Evolutionary conservation across 163 green algal species (phyloP), one percentile per base, ranked within the genome.

Genomic region (Prototheca wickerhamii): DNA sequence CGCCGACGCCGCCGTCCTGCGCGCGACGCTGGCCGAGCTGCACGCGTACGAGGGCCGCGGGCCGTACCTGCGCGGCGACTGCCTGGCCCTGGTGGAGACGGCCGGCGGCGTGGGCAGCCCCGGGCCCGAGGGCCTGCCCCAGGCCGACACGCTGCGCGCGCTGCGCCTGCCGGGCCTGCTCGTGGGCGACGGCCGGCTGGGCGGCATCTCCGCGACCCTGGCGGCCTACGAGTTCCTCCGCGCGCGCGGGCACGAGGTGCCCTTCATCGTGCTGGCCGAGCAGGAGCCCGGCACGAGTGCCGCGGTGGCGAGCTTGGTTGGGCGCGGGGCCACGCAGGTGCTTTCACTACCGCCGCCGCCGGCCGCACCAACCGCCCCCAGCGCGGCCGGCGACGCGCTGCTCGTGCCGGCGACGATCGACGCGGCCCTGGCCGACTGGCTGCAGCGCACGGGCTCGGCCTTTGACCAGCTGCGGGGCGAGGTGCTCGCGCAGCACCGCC

Each of bases 161-260:
- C 80, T 97, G 31, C 69, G 85, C 18, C 78, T 95, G 37, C 92
- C 91, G 0, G 79, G 64, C 10, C 35, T 99, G 17, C 80, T 99
- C 2, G 87, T 98, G 6, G 92, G 88, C 4, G 89, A 96, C 57
- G 73, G 83, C 10, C 68, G 78, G 0, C 82, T 99, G 35, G 93
- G 93, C 0, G 92, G 92, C 62, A 96, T 99, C 68, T 92, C 86
- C 23, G 75, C 82, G 50, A 98, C 90, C 4, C 67, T 97, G 6
- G 75, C 83, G 0, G 82, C 90, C 0, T 82, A 86, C 33, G 92
- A 99, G 46, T 84, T 25, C 15, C 68, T 87, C 28, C 30, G 21
- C 2, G 7, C 68, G 4, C 62, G 87, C 2, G 93, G 93, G 4
- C 90, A 91, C 67, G 75, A 88, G 33, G 70, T 91, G 30, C 81